These are phyloP conservation scores for Mycosphaerella sp. DNA, from an alignment of 2,329 filamentous ascomycete genomes.

Conservation along the genomic window DNA sequence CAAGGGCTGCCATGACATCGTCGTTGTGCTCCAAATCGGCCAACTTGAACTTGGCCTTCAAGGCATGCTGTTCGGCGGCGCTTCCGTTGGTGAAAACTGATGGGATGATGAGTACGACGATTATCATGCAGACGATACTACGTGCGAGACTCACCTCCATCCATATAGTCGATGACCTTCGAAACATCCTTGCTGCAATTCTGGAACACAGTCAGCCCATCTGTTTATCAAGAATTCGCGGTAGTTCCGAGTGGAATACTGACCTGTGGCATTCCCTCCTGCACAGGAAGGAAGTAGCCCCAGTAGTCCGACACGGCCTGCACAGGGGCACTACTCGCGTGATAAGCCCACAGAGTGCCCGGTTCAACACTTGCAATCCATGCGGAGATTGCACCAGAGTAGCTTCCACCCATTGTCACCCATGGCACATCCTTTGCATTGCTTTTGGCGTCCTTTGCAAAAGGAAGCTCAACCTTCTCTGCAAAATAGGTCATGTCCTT, in stretches of 20 bases:
- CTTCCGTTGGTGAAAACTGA: conserved; percentile 29
- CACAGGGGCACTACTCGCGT: conserved; percentile 52
- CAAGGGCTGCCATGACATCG: conserved; percentile 49
- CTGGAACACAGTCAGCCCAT: conserved; percentile 14
- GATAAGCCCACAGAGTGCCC: conserved; percentile 57
- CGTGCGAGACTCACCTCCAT: conserved; percentile 18
- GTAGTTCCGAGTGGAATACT: too few species aligned
- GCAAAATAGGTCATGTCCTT: conserved; percentile 52
- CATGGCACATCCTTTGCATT: conserved; percentile 52
- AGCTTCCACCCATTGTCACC: conserved; percentile 52
- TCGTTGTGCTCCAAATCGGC: conserved; percentile 47
- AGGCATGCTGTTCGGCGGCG: conserved; percentile 31
- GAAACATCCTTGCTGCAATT: conserved; percentile 53
- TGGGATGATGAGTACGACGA: too few species aligned
- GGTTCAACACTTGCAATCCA: conserved; percentile 51
- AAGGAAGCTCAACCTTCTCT: conserved; percentile 48
- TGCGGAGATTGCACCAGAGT: conserved; percentile 51
- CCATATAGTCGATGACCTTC: conserved; percentile 49
- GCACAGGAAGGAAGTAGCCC: conserved; percentile 54
- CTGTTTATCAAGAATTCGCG: too few species aligned
- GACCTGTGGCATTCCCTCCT: conserved; percentile 48
- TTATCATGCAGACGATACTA: too few species aligned
- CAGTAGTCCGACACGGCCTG: conserved; percentile 53
- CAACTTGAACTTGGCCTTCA: conserved; percentile 52
- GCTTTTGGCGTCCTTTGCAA: conserved; percentile 44